Percentiles rank a stretch among this genome's conserved stretches.
phyloP scores from a whole-genome alignment of 306 rosid species.

The Morella rubra region DNA sequence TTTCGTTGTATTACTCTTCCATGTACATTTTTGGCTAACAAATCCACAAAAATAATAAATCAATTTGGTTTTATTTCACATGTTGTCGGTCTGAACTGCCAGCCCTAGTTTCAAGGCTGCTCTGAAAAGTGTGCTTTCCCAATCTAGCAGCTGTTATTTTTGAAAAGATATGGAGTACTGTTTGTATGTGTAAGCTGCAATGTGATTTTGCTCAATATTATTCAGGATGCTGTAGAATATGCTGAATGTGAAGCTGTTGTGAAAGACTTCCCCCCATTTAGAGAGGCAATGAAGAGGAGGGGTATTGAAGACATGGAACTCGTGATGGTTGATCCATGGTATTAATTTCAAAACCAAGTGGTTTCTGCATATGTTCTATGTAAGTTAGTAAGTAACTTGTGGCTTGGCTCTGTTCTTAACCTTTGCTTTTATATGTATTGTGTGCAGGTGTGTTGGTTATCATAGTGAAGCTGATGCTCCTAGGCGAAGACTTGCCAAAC shows the following conservation, averaged over 20 bases:
- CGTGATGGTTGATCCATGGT: constrained; percentile 95
- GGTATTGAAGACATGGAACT: constrained; percentile 96
- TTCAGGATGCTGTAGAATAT: constrained; percentile 84
- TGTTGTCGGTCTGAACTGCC: background rate
- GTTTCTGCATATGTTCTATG: constrained; percentile 15
- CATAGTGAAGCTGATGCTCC: constrained; percentile 83
- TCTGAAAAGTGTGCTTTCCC: background rate
- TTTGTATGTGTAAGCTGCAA: background rate
- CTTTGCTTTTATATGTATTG: constrained; percentile 16
- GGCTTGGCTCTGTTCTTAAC: constrained; percentile 14
- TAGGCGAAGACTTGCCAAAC: constrained; percentile 80
- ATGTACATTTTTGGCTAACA: background rate
- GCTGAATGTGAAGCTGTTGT: constrained; percentile 95
- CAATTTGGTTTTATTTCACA: background rate
- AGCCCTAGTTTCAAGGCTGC: background rate
- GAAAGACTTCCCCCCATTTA: constrained; percentile 82
- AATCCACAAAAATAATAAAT: background rate
- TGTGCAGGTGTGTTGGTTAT: constrained; percentile 86
- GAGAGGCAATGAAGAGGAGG: constrained; percentile 93
- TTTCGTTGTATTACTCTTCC: background rate
- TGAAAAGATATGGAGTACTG: background rate
- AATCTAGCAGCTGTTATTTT: background rate
- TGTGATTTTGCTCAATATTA: background rate
- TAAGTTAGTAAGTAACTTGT: constrained; percentile 7
- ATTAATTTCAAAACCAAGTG: constrained; percentile 19